Base-by-base conservation (phyloP, 257 asterid species). In the Pogostemon cablin region DNA sequence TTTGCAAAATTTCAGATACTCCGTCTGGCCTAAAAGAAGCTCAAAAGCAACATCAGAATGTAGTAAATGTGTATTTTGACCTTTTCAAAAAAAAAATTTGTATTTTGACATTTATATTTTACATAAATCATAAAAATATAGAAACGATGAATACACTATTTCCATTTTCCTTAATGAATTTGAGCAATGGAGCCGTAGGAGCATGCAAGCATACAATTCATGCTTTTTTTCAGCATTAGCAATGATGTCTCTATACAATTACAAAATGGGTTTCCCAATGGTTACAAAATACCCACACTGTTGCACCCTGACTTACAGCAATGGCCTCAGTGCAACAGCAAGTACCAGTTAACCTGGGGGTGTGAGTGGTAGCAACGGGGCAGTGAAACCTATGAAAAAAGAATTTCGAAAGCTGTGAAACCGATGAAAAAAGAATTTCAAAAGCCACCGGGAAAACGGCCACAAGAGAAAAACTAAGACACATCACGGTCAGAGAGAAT, bases 391-490 rank as follows among this genome's bases (percentile, higher is more conserved):
- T 8, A 34, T 9, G 9, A 6, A 40, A 61, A 40, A 59, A 64
- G 11, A 56, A 42, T 64, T 42, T 1, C 8, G 25, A 20, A 20
- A 20, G 25, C 25, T 5, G n/a, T 32, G 11, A 3, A 32, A 56
- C 6, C 64, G 3, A 34, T 9, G 9, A 6, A 40, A 61, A 40
- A 59, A 64, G 11, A 56, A 42, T 64, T 42, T 1, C 4, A 1
- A 25, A 25, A 25, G 32, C 32, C 32, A 25, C 32, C 32, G 59
- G 77, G 72, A 64, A 72, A 72, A 64, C 43, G 77, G 72, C 52
- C 10, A 5, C 3, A 11, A 7, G 35, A 44, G 25, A 8, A 10
- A 57, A 20, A 47, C 20, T 11, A 8, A 64, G 4, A 17, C 15
- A 7, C 20, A 65, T 17, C 11, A 49, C 32, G 74, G 71, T 60